A percentile compares a stretch with the other conserved stretches of the same genome.
These are phyloP conservation scores for Pichia rugopelliculosa DNA, from an alignment of 805 yeast genomes.

Conservation along the genomic window DNA sequence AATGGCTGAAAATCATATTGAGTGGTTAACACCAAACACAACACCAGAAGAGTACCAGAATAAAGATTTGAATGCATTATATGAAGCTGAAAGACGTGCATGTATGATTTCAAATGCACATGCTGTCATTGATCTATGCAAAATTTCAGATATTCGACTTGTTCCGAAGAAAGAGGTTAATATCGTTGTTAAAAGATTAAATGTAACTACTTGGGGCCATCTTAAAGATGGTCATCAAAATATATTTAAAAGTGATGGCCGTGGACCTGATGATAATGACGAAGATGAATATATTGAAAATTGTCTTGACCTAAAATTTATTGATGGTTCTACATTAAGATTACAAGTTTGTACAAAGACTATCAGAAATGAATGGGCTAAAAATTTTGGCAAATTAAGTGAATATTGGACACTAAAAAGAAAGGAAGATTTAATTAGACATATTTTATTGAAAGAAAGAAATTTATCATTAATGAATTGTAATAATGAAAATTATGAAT, in stretches of 20 bases:
- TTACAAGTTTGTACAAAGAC: conserved; percentile 47
- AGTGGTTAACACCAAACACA: conserved; percentile 47
- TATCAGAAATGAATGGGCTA: conserved; percentile 63
- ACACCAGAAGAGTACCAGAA: conserved; percentile 34
- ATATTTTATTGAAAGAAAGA: conserved; percentile 31
- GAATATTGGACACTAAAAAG: conserved; percentile 54
- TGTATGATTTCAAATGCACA: conserved; percentile 49
- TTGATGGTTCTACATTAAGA: conserved; percentile 38
- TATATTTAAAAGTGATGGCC: background rate
- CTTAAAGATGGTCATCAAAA: conserved; percentile 6
- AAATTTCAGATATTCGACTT: conserved; percentile 34
- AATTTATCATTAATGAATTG: conserved; percentile 44
- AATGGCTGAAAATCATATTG: conserved; percentile 44
- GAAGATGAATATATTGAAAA: conserved; percentile 31
- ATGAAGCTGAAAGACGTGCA: conserved; percentile 57
- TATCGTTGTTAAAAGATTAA: conserved; percentile 23
- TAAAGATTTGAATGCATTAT: conserved; percentile 52
- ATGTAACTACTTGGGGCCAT: conserved; percentile 26
- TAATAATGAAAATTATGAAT: conserved; percentile 46
- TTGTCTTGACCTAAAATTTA: conserved; percentile 44
- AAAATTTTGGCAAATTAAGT: conserved; percentile 34
- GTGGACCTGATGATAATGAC: background rate
- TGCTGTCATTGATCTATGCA: conserved; percentile 53
- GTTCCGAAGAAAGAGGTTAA: conserved; percentile 25
- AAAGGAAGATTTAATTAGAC: conserved; percentile 32